Evolutionary conservation across 2,329 filamentous ascomycete genomes (phyloP).

Genomic region (Chaetomium globosum): DNA sequence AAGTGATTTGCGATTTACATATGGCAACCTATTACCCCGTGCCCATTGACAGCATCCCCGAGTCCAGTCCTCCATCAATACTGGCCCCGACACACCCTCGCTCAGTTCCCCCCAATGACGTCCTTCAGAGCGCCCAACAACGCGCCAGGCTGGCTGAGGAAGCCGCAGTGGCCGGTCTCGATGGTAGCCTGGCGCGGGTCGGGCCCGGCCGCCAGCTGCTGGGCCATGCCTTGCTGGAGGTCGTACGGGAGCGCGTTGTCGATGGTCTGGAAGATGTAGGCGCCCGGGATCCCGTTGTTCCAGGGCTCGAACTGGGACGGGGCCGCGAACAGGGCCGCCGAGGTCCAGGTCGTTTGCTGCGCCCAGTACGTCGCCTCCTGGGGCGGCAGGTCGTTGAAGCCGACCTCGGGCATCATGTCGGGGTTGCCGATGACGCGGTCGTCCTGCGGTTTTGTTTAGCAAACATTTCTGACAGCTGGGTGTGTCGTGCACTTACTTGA

Average conservation of each 20-base stretch:
- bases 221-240: constrained; percentile 19
- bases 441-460: not conserved
- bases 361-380: constrained; percentile 16
- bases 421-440: constrained; percentile 22
- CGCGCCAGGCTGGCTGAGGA: constrained; percentile 13
- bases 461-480: not conserved
- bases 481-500: constrained; percentile 2
- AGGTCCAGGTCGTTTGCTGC: constrained; percentile 18
- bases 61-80: not conserved
- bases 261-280: constrained; percentile 19
- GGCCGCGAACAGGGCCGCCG: constrained; percentile 14
- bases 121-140: constrained; percentile 13
- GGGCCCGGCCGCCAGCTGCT: constrained; percentile 17
- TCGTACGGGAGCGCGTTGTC: constrained; percentile 19
- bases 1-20: no score
- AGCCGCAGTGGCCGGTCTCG: constrained; percentile 15
- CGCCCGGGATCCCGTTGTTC: constrained; percentile 22
- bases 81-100: not conserved
- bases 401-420: constrained; percentile 16
- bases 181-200: constrained; percentile 13
- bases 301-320: constrained; percentile 18
- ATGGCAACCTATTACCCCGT: no score
- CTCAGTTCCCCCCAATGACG: constrained; percentile 9
- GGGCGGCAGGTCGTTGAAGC: constrained; percentile 22
- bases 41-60: not conserved